phyloP scores from a whole-genome alignment of 1,284 basidiomycete species.

The Ceratobasidium sp. region DNA sequence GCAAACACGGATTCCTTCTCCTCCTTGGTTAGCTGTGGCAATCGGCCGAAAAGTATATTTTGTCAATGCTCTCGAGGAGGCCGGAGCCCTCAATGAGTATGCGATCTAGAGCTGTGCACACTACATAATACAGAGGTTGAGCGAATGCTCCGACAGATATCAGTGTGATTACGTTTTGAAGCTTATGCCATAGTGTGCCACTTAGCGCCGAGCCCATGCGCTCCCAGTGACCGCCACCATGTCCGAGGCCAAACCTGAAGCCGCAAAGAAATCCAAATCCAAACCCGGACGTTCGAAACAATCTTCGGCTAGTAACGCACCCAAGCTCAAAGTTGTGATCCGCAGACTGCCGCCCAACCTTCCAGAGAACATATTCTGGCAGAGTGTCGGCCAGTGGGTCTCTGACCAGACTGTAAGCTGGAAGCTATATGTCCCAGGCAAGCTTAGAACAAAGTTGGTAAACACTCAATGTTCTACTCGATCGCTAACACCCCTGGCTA shows the following conservation, averaged over 20 bases:
- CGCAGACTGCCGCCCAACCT: constrained; percentile 89
- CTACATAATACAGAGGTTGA: not conserved
- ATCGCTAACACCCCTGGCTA: constrained; percentile 45
- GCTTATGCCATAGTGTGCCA: not conserved
- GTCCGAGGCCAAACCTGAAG: constrained; percentile 13
- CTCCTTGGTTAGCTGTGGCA: constrained; percentile 65
- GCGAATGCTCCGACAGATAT: not conserved
- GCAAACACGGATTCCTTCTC: constrained; percentile 26
- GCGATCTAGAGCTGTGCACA: constrained; percentile 5
- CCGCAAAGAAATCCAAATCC: constrained; percentile 12
- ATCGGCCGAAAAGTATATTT: constrained; percentile 61
- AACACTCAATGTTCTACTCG: not conserved
- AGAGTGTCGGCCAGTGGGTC: constrained; percentile 85
- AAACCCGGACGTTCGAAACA: constrained; percentile 30
- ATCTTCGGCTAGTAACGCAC: constrained; percentile 20
- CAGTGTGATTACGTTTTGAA: not conserved
- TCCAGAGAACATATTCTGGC: constrained; percentile 93
- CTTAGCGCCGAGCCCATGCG: not conserved
- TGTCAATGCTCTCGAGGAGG: constrained; percentile 38
- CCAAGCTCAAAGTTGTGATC: constrained; percentile 80
- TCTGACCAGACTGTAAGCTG: constrained; percentile 72
- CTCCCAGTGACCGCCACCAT: not conserved
- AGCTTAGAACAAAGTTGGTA: constrained; percentile 72
- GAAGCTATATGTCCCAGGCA: constrained; percentile 73
- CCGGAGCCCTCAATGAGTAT: constrained; percentile 31